Percentiles rank a stretch among this genome's conserved stretches.
These are phyloP conservation scores for Stephania cephalantha DNA, from an alignment of 164 flowering plant genomes.

Conservation along the genomic window DNA sequence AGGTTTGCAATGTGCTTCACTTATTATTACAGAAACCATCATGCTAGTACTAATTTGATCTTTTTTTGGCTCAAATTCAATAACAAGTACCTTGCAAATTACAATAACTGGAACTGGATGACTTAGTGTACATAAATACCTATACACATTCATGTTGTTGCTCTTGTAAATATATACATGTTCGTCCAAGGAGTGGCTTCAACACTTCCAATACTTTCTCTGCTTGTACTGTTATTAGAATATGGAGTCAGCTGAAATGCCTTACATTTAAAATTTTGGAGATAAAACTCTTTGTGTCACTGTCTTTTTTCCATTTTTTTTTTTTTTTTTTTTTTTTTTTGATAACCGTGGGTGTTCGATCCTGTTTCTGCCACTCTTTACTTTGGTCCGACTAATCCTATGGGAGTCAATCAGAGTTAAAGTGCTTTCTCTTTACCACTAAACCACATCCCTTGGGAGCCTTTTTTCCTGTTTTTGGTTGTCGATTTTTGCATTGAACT, in stretches of 20 bases:
- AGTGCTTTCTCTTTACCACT: too few species aligned
- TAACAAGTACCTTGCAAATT: background rate
- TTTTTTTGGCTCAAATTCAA: too few species aligned
- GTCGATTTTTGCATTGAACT: too few species aligned
- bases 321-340: too few species aligned
- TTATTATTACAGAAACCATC: background rate
- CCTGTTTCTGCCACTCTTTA: too few species aligned
- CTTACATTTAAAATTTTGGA: background rate
- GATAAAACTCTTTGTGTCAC: background rate
- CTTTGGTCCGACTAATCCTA: too few species aligned
- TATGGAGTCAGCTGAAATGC: background rate
- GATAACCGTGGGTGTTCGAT: too few species aligned
- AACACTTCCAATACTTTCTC: background rate
- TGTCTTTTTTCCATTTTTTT: too few species aligned
- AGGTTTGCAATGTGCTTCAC: background rate
- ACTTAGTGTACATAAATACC: background rate
- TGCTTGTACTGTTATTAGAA: background rate
- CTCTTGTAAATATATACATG: conserved; percentile 7
- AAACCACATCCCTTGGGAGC: too few species aligned
- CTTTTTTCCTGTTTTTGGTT: too few species aligned
- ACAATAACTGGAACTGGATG: background rate
- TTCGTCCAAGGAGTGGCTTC: background rate
- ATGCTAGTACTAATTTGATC: background rate
- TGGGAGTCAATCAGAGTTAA: too few species aligned
- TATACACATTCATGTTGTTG: background rate